phyloP scores from a whole-genome alignment of 176 grass and related monocot species.

The Otatea glauca region DNA sequence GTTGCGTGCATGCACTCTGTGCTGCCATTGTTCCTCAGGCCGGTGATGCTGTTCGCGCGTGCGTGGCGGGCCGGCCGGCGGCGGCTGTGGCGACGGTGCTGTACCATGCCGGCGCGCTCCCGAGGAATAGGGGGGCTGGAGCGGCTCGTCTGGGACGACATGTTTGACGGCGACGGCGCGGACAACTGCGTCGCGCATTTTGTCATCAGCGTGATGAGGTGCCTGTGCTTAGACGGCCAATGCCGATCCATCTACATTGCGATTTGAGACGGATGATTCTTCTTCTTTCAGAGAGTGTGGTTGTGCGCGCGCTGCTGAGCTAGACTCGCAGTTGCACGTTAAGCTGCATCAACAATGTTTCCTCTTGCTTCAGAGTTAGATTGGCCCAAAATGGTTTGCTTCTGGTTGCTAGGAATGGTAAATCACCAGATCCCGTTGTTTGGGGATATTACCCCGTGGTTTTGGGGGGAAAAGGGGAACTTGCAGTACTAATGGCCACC shows the following conservation, averaged over 20 bases:
- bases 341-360: not conserved
- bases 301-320: not conserved
- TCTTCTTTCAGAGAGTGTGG: not conserved
- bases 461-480: not conserved
- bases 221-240: slow-evolving; percentile 47
- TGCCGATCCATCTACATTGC: not conserved
- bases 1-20: slow-evolving; percentile 54
- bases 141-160: slow-evolving; percentile 58
- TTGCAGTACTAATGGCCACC: not conserved
- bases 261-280: not conserved
- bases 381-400: not conserved
- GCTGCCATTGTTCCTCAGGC: slow-evolving; percentile 53
- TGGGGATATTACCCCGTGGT: not conserved
- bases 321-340: not conserved
- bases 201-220: slow-evolving; percentile 56
- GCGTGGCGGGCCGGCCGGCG: no score
- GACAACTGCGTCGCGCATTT: slow-evolving; percentile 55
- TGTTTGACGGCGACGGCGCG: not conserved
- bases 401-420: not conserved
- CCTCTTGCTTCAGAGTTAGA: not conserved
- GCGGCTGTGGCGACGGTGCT: slow-evolving; percentile 62
- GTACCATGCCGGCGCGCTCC: slow-evolving; percentile 64
- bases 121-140: slow-evolving; percentile 59
- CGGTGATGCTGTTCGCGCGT: slow-evolving; percentile 47
- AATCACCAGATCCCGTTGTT: not conserved